Base-by-base conservation (phyloP, 331 rosid species). In the Rhamnella rubrinervis region DNA sequence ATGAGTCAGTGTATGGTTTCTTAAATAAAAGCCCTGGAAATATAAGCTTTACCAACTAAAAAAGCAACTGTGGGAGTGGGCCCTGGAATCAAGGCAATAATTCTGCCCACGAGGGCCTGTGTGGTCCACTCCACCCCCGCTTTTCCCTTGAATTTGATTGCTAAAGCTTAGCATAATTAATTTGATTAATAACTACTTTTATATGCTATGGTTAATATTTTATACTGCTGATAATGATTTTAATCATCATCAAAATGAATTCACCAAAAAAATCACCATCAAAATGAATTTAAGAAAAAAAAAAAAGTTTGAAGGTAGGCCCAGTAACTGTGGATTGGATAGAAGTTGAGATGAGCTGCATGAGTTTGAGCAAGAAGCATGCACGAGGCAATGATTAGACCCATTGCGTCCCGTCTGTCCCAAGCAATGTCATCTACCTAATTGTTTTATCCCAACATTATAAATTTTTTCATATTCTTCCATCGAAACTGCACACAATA, bases 301-400 rank as follows among this genome's bases (percentile, higher is more conserved):
- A 47, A 47, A 47, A 2, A 4, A 0, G 17, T 47, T 47, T 12
- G 13, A 47, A 47, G 13, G 13, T 47, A 2, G 17, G 13, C 17
- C 52, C 5, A 47, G 44, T 15, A 37, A 71, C 66, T 51, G 38
- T 59, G 66, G 59, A 35, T 59, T 59, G 64, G 59, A 59, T 44
- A 38, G 73, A 51, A 46, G 66, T 55, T 47, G 4, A 67, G 28
- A 37, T 70, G 9, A 52, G 57, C 19, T 16, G 7, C 19, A 31
- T 31, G 35, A 31, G 19, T 7, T 55, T 55, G 41, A 56, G 63
- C 53, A 55, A 20, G 60, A 65, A 65, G 77, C 77, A 73, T 26
- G 78, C 72, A 52, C 53, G 26, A 66, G 63, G 61, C 72, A 74
- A 66, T 74, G 78, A 74, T 74, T 74, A 74, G 78, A 66, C 72